Evolutionary conservation across 805 yeast species (phyloP).

Genomic region (Teunomyces barrocoloradensis): DNA sequence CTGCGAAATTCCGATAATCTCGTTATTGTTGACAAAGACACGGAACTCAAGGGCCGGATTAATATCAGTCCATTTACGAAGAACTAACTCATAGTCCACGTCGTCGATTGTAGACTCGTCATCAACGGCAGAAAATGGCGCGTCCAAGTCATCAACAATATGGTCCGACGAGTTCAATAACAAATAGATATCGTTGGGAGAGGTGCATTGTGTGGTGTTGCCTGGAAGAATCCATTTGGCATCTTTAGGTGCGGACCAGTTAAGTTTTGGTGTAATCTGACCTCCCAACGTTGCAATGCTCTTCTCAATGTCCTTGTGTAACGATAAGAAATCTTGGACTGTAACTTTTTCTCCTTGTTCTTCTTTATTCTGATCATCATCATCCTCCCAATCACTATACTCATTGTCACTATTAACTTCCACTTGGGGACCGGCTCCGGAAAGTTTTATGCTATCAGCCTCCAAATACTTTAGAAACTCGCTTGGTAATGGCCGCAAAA

Average conservation of each 20-base stretch:
- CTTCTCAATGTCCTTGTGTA: conserved; percentile 53
- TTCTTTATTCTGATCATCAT: conserved; percentile 21
- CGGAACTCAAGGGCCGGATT: conserved; percentile 93
- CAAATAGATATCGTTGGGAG: conserved; percentile 73
- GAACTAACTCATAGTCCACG: conserved; percentile 59
- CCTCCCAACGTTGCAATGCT: conserved; percentile 49
- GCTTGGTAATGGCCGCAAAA: conserved; percentile 32
- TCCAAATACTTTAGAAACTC: conserved; percentile 35
- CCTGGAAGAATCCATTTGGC: conserved; percentile 87
- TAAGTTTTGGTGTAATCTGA: conserved; percentile 79
- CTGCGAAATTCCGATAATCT: conserved; percentile 74
- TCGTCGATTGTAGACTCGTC: conserved; percentile 13
- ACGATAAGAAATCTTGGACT: conserved; percentile 49
- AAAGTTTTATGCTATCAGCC: conserved; percentile 63
- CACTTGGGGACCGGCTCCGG: conserved; percentile 29
- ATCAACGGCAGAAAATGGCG: conserved; percentile 56
- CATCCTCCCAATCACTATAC: conserved; percentile 73
- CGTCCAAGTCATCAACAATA: conserved; percentile 76
- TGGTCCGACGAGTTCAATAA: conserved; percentile 85
- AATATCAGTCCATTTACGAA: conserved; percentile 78
- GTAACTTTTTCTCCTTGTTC: conserved; percentile 19
- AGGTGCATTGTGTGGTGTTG: conserved; percentile 68
- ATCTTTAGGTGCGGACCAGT: conserved; percentile 97
- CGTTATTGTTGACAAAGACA: conserved; percentile 66
- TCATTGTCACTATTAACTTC: conserved; percentile 53